Base-by-base conservation (phyloP, 495 filamentous ascomycete genomes). In the Neurospora tetrasperma region DNA sequence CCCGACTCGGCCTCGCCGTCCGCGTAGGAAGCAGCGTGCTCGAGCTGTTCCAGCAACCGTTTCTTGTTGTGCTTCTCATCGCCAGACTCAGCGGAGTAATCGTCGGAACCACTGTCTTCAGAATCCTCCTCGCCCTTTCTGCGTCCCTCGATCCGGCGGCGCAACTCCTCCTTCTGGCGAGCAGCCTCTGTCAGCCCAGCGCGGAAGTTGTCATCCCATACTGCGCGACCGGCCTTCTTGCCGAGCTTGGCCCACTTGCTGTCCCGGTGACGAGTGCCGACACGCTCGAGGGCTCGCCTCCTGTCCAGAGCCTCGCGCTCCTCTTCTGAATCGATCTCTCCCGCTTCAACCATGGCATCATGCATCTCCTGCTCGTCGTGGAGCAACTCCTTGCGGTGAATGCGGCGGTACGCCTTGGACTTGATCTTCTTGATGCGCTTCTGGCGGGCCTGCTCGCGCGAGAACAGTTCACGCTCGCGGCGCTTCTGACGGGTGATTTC, bases 371-470 rank as follows among this genome's bases (percentile, higher is more conserved):
- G 85, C 73, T 92, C 90, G 54, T 90, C 83, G 72, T 89, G 89
- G 78, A 93, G 89, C 14, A 89, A 87, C 76, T 97, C 93, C 76
- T 92, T 97, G 43, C 96, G 90, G 79, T 98, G 96, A 31, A 98
- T 90, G 70, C 94, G 90, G 20, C 94, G 90, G 78, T 94, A 99
- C 1, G 94, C 88, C 78, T 97, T 98, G 76, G 91, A 94, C 84
- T 99, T 99, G 80, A 99, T 99, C 84, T 98, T 98, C 81, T 97
- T 97, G 80, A 99, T 92, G 4, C 96, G 90, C 82, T 95, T 97
- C 5, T 94, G 88, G 70, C 93, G 89, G 1, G 90, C 88, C 80
- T 97, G 92, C 79, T 99, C 96, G n/a, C 95, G 87, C 73, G 96
- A 97, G 69, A 97, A 84, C 6, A 98, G 82, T 75, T 98, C 96